Conservation (phyloP, 768 basidiomycete genomes). For the Cubamyces lactineus region DNA sequence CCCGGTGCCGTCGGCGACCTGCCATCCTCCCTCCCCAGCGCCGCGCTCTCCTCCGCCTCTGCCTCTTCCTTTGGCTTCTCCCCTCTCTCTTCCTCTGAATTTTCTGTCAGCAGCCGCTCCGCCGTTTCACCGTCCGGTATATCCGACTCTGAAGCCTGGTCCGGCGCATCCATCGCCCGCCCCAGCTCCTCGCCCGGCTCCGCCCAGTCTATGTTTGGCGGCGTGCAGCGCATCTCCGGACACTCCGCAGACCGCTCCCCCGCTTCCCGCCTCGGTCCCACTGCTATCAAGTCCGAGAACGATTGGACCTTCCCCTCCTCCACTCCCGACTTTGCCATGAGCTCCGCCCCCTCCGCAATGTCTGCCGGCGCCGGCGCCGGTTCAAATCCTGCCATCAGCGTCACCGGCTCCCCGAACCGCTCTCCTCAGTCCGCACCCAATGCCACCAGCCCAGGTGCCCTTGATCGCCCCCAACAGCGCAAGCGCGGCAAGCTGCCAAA, state of each 20-base stretch:
- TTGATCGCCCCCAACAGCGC: conserved; percentile 71
- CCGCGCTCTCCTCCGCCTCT: conserved; percentile 54
- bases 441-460: conserved; percentile 53
- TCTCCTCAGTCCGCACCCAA: conserved; percentile 47
- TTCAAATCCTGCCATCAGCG: conserved; percentile 44
- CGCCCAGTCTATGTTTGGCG: conserved; percentile 61
- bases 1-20: conserved; percentile 49
- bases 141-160: conserved; percentile 22
- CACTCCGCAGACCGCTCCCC: conserved; percentile 55
- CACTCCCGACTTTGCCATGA: conserved; percentile 51
- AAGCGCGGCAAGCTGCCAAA: conserved; percentile 89
- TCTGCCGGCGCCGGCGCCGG: conserved; percentile 19
- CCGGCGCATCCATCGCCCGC: conserved; percentile 54
- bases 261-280: conserved; percentile 28
- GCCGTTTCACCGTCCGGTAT: conserved; percentile 42
- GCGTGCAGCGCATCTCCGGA: conserved; percentile 70
- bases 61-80: conserved; percentile 51
- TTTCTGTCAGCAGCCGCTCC: conserved; percentile 34
- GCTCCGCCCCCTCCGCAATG: conserved; percentile 38
- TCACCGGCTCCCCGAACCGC: conserved; percentile 49
- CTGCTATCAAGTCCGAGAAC: conserved; percentile 50
- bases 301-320: conserved; percentile 67
- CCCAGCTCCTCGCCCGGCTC: conserved; percentile 70
- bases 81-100: conserved; percentile 25
- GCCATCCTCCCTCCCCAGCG: conserved; percentile 52